These are phyloP conservation scores for Dalbergia cochinchinensis DNA, from an alignment of 306 rosid species.

Conservation along the genomic window DNA sequence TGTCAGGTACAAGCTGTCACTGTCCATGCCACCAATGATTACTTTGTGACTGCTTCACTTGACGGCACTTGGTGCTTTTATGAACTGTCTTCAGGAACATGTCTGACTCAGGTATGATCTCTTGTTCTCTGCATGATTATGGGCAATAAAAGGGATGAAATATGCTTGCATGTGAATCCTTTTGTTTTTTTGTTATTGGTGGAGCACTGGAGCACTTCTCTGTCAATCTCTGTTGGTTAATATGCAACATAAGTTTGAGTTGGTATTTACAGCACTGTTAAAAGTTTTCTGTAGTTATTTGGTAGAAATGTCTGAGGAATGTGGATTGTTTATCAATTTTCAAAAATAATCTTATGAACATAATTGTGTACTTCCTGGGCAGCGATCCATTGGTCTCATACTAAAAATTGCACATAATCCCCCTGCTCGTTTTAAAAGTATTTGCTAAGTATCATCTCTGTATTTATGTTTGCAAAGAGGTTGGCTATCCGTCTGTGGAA, in stretches of 20 bases:
- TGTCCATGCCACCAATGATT: conserved; percentile 93
- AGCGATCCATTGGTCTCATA: too few relatives aligned
- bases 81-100: conserved; percentile 88
- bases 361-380: not conserved
- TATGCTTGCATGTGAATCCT: conserved; percentile 11
- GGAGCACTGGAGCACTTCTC: not conserved
- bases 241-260: not conserved
- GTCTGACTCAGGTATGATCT: conserved; percentile 84
- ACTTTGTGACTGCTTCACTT: conserved; percentile 95
- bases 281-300: not conserved
- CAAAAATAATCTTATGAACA: not conserved
- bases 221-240: not conserved
- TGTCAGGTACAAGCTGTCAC: conserved; percentile 98
- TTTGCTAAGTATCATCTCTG: too few relatives aligned
- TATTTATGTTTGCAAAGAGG: too few relatives aligned
- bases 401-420: too few relatives aligned
- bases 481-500: too few relatives aligned
- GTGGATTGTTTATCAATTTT: not conserved
- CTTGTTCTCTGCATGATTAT: conserved; percentile 10
- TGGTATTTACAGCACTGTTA: not conserved
- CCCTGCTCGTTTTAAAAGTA: too few relatives aligned
- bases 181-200: not conserved
- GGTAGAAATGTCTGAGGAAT: conserved; percentile 14
- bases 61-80: conserved; percentile 98
- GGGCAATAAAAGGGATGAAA: not conserved